A percentile compares a stretch with the other conserved stretches of the same genome.
These are phyloP conservation scores for Prototheca wickerhamii DNA, from an alignment of 163 green algal species.

Conservation along the genomic window DNA sequence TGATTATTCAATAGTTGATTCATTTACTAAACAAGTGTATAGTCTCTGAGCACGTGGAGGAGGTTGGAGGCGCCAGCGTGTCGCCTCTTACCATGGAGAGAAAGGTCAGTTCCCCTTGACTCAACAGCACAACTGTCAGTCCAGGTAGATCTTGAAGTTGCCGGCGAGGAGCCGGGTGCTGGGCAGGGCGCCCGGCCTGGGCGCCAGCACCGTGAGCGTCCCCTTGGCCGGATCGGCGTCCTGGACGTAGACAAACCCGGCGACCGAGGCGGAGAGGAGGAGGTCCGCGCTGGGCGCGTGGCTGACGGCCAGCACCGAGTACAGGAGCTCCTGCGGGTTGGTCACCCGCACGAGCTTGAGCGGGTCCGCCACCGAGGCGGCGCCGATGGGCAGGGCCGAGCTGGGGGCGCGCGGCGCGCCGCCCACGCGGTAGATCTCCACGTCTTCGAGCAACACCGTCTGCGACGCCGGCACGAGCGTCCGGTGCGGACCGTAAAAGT, in stretches of 20 bases:
- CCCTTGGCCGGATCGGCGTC: slow-evolving; percentile 62
- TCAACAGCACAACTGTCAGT: too few relatives aligned
- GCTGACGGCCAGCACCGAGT: slow-evolving; percentile 73
- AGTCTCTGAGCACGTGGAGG: neutral
- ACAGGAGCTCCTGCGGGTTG: slow-evolving; percentile 47
- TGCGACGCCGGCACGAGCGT: slow-evolving; percentile 59
- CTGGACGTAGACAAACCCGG: slow-evolving; percentile 83
- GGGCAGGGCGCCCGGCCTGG: slow-evolving; percentile 58
- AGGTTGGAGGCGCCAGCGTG: neutral
- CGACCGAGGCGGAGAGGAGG: slow-evolving; percentile 58
- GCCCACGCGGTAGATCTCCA: slow-evolving; percentile 74
- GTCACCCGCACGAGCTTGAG: slow-evolving; percentile 50
- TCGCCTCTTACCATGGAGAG: neutral
- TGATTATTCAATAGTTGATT: neutral
- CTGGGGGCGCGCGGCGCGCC: slow-evolving; percentile 61
- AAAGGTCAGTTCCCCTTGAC: neutral
- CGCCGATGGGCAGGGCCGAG: slow-evolving; percentile 76
- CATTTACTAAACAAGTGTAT: neutral
- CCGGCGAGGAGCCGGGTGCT: slow-evolving; percentile 66
- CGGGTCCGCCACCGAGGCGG: slow-evolving; percentile 55
- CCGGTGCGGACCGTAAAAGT: slow-evolving; percentile 78
- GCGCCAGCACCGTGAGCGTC: slow-evolving; percentile 63
- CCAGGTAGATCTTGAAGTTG: slow-evolving; percentile 58
- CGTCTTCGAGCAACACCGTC: slow-evolving; percentile 42
- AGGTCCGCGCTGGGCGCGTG: slow-evolving; percentile 61